A percentile compares a stretch with the other conserved stretches of the same genome.
These are phyloP conservation scores for Eucalyptus microcorys DNA, from an alignment of 345 rosid species.

Conservation along the genomic window DNA sequence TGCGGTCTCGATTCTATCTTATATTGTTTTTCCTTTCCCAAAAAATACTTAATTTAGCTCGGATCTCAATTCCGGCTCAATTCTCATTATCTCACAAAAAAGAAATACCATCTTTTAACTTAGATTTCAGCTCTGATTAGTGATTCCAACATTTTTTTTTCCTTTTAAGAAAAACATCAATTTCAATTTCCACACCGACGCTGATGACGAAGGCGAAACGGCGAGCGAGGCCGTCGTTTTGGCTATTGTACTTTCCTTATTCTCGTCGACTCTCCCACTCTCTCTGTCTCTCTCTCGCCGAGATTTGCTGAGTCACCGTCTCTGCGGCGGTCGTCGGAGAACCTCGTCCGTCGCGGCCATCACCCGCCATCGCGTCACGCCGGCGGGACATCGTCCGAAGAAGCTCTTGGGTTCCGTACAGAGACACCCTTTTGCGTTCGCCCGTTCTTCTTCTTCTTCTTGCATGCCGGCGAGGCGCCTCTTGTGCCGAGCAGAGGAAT, in stretches of 20 bases:
- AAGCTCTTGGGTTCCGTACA: neutral
- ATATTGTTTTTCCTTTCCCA: no score
- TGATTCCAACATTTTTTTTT: neutral
- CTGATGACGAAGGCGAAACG: neutral
- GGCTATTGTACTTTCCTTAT: neutral
- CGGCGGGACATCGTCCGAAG: neutral
- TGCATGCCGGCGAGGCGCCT: neutral
- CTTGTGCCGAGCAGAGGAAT: neutral
- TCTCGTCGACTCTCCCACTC: neutral
- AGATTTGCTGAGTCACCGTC: neutral
- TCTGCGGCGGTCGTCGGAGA: neutral
- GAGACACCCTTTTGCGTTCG: neutral
- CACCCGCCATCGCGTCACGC: neutral
- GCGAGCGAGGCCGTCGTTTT: neutral
- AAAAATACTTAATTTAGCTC: neutral
- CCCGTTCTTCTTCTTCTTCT: neutral
- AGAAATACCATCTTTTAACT: neutral
- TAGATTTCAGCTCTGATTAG: no score
- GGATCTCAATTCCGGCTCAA: neutral
- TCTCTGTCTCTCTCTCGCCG: neutral
- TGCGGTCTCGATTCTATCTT: neutral
- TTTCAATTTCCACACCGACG: neutral
- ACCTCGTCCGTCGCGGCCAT: neutral
- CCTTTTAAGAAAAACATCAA: neutral
- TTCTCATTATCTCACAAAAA: neutral